phyloP scores from a whole-genome alignment of 345 rosid species.

The Hibiscus tridactylites region DNA sequence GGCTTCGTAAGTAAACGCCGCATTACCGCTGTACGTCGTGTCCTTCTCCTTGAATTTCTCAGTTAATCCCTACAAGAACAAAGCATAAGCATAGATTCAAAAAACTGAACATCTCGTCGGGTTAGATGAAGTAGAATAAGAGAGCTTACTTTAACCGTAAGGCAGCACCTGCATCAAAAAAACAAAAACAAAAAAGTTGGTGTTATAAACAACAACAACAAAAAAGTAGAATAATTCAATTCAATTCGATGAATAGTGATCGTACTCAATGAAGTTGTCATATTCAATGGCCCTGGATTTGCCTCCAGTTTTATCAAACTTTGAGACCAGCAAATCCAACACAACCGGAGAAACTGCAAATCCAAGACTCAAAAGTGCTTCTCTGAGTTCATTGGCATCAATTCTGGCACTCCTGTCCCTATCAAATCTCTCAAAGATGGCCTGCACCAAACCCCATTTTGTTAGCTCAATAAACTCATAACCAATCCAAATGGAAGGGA shows the following conservation, averaged over 20 bases:
- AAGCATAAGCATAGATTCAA: not conserved
- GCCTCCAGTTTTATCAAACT: slow-evolving; percentile 82
- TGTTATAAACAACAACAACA: no score
- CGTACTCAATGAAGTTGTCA: slow-evolving; percentile 74
- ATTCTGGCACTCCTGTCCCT: slow-evolving; percentile 83
- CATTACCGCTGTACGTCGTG: slow-evolving; percentile 52
- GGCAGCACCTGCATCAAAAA: slow-evolving; percentile 45
- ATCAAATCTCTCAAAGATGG: slow-evolving; percentile 74
- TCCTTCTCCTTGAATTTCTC: slow-evolving; percentile 94
- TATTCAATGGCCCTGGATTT: slow-evolving; percentile 67
- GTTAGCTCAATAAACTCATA: not conserved
- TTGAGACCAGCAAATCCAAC: slow-evolving; percentile 68
- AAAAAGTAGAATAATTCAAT: no score
- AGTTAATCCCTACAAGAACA: slow-evolving; percentile 56
- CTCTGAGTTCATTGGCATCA: slow-evolving; percentile 69
- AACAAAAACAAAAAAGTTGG: no score
- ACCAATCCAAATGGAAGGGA: not conserved
- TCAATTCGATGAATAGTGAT: no score
- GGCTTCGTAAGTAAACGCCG: slow-evolving; percentile 65
- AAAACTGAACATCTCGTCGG: not conserved
- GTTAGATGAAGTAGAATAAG: not conserved
- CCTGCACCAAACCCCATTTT: slow-evolving; percentile 24
- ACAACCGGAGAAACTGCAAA: slow-evolving; percentile 59
- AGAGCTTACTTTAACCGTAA: slow-evolving; percentile 73
- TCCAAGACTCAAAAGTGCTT: slow-evolving; percentile 73